phyloP scores from a whole-genome alignment of 371 early-diverging fungal genomes.

The Cokeromyces recurvatus region DNA sequence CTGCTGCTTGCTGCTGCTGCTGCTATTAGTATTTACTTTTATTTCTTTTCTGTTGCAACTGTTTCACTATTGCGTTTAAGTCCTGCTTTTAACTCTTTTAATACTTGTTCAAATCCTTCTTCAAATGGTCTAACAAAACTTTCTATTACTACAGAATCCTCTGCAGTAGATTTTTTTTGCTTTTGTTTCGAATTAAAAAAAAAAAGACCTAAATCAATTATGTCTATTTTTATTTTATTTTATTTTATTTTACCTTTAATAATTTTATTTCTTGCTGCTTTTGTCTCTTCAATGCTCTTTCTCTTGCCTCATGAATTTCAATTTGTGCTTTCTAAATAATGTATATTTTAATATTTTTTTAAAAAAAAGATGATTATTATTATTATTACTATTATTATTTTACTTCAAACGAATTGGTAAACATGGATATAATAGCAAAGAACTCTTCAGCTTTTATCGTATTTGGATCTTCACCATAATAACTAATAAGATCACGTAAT shows the following conservation, averaged over 20 bases:
- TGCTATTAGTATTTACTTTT: slow-evolving; percentile 14
- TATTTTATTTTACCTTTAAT: slow-evolving; percentile 3
- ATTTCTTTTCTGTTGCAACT: not conserved
- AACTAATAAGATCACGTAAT: slow-evolving; percentile 57
- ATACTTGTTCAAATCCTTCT: slow-evolving; percentile 32
- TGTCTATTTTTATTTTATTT: no score
- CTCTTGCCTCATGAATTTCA: slow-evolving; percentile 27
- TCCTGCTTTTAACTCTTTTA: slow-evolving; percentile 34
- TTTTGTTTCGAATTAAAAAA: no score
- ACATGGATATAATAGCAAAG: slow-evolving; percentile 58
- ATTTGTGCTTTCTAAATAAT: slow-evolving; percentile 22
- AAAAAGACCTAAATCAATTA: no score
- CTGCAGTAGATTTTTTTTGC: slow-evolving; percentile 4
- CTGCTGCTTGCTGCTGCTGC: no score
- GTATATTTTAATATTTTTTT: no score
- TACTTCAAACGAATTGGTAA: slow-evolving; percentile 40
- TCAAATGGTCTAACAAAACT: slow-evolving; percentile 8
- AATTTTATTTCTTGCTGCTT: slow-evolving; percentile 15
- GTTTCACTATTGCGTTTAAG: slow-evolving; percentile 22
- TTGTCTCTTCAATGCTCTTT: slow-evolving; percentile 21
- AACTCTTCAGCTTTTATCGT: slow-evolving; percentile 82
- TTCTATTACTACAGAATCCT: not conserved
- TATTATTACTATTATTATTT: no score
- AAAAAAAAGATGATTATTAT: no score
- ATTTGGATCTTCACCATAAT: slow-evolving; percentile 80